Evolutionary conservation across 148 eudicot genomes (phyloP).

Genomic region (Hydrangea macrophylla): DNA sequence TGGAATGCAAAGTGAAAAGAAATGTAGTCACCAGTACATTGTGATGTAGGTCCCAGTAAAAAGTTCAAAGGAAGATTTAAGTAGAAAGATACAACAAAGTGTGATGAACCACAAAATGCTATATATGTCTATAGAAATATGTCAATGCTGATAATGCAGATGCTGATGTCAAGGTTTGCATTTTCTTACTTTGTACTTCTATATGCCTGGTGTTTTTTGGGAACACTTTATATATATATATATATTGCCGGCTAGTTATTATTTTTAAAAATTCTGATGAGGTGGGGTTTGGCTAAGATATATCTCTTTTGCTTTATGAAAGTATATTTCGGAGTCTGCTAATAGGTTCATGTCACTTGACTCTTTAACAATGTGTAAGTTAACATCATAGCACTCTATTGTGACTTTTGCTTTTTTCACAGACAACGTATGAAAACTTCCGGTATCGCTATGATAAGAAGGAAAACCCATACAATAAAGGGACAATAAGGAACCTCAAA

Average conservation of each 20-base stretch:
- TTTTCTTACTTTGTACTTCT: not conserved
- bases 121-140: no score
- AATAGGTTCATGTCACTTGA: not conserved
- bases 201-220: not conserved
- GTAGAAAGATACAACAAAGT: no score
- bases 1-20: no score
- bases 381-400: not conserved
- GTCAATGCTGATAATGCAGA: no score
- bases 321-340: not conserved
- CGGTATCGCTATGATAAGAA: slow-evolving; percentile 63
- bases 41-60: no score
- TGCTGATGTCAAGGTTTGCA: not conserved
- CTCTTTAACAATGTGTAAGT: not conserved
- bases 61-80: no score
- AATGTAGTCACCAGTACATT: no score
- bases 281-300: not conserved
- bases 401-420: slow-evolving; percentile 18
- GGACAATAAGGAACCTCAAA: slow-evolving; percentile 37
- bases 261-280: not conserved
- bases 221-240: no score
- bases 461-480: slow-evolving; percentile 54
- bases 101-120: no score
- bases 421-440: slow-evolving; percentile 77
- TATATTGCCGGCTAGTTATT: not conserved
- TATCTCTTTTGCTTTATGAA: not conserved